Evolutionary conservation across 2,329 filamentous ascomycete species (phyloP).

Genomic region (Aspergillus eucalypticola): DNA sequence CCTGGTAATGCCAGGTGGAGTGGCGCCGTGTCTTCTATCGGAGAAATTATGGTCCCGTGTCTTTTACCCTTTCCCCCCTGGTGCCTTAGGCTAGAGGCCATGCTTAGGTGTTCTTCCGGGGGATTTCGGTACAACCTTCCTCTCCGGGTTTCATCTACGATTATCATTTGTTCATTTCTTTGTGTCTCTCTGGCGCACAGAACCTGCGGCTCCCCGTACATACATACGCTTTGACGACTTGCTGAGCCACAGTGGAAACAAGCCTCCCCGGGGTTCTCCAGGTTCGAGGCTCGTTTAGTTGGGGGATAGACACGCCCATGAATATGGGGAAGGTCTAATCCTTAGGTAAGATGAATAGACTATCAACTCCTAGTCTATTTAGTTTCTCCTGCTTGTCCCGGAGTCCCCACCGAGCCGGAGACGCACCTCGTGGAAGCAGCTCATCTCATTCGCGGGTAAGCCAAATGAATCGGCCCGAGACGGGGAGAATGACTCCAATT

Average conservation of each 20-base stretch:
- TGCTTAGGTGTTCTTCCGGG: not conserved
- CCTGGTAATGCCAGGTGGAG: not conserved
- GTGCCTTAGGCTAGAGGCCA: not conserved
- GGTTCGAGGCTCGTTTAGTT: not conserved
- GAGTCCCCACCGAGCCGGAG: conserved; percentile 4
- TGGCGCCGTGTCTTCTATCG: not conserved
- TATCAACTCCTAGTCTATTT: not conserved
- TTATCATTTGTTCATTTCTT: not conserved
- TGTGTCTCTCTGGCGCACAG: not conserved
- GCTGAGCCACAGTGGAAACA: not conserved
- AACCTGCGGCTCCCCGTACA: not conserved
- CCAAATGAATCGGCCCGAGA: conserved; percentile 4
- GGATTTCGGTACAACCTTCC: not conserved
- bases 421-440: not conserved
- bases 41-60: not conserved
- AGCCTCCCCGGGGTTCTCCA: not conserved
- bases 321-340: conserved; percentile 2
- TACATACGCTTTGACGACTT: not conserved
- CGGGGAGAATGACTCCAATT: not conserved
- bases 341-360: conserved; percentile 6
- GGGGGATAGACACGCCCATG: not conserved
- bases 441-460: conserved; percentile 1
- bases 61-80: not conserved
- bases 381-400: not conserved
- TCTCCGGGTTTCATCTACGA: not conserved